Conservation (phyloP, 257 asterid genomes). For the Echium plantagineum region DNA sequence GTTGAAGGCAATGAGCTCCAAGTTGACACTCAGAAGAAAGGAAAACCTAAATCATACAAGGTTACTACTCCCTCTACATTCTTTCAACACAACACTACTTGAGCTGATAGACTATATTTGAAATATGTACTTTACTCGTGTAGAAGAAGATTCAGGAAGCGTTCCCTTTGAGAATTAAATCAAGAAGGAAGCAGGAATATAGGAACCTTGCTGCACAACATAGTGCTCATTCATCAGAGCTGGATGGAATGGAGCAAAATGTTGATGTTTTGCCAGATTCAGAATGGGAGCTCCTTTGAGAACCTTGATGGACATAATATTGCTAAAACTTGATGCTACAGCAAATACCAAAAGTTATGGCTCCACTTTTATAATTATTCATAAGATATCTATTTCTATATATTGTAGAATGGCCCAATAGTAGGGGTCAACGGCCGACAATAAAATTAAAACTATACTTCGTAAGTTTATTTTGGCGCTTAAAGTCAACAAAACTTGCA, state of each 20-base stretch:
- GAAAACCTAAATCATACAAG: conserved; percentile 56
- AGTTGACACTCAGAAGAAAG: conserved; percentile 17
- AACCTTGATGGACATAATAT: neutral
- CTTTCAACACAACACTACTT: neutral
- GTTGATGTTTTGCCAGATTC: neutral
- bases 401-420: neutral
- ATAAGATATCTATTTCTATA: no score
- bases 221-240: neutral
- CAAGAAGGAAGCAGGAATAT: neutral
- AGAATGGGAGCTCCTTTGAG: neutral
- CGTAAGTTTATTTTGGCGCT: no score
- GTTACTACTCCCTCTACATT: conserved; percentile 19
- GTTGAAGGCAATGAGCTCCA: conserved; percentile 39
- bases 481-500: no score
- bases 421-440: no score
- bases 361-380: no score
- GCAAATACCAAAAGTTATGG: no score
- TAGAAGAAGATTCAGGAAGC: neutral
- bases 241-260: neutral
- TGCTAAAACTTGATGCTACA: no score
- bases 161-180: neutral
- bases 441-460: no score
- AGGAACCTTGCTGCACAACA: neutral
- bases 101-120: neutral
- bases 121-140: neutral